Base-by-base conservation (phyloP, 2,329 filamentous ascomycete genomes). In the Clarireedia paspali region DNA sequence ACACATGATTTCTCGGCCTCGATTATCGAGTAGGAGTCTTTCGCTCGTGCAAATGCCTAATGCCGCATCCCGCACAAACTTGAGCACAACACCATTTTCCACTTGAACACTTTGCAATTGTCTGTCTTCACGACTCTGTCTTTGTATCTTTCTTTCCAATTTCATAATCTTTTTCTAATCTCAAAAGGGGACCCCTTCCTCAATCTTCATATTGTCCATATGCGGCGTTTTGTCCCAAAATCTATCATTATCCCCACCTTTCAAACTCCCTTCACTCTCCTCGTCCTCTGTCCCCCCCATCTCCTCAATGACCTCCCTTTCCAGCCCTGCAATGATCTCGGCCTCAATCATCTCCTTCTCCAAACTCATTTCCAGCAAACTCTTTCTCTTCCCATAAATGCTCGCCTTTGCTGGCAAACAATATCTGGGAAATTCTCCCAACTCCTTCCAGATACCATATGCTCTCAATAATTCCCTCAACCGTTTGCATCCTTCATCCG, bases 371-470 rank as follows among this genome's bases (percentile, higher is more conserved):
- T 55, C 53, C 53, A 55, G 42, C 10, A 50, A 50, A 50, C 53
- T 55, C 38, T 36, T 55, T 15, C 53, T 44, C 26, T 50, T 55
- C 14, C 24, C 46, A 6, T 34, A 46, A 15, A 36, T 36, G 38
- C n/a, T 15, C 17, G 12, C 40, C 20, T 38, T 47, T 15, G 59
- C 57, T 47, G 63, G 62, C 14, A 65, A 56, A n/a, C 60, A 55
- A 26, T 36, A 42, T 48, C 63, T 53, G 9, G 63, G 63, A 9
- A 64, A 45, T 5, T 59, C 56, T 10, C 62, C 63, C 10, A 66
- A 36, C 20, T 57, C 59, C 23, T 39, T 58, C 64, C 64, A 64
- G 20, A 66, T 47, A 7, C 57, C 59, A 57, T 62, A 64, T 12
- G 55, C 55, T 17, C 24, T 36, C 1, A 63, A 49, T 12, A 58